phyloP scores from a whole-genome alignment of 306 rosid species.

The Leucaena leucocephala region DNA sequence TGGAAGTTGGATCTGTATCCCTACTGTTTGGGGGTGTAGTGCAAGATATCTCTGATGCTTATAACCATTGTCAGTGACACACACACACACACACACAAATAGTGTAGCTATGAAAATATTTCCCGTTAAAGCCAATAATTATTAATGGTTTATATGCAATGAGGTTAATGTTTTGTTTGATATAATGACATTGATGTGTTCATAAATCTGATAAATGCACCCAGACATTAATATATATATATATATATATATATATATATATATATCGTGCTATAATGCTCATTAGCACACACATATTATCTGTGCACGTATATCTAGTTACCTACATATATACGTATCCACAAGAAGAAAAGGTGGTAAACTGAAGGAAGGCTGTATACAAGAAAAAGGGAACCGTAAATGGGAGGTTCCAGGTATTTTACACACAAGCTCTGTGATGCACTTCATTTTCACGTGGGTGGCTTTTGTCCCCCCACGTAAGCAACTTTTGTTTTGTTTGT shows the following conservation, averaged over 20 bases:
- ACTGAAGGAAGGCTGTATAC: neutral
- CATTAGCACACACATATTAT: neutral
- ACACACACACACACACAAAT: neutral
- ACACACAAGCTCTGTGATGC: neutral
- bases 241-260: too few relatives aligned
- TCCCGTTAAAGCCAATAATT: neutral
- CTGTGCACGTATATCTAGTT: neutral
- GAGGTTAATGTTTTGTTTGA: neutral
- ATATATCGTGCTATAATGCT: too few relatives aligned
- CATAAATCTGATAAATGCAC: neutral
- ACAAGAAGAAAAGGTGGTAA: neutral
- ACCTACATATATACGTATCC: neutral
- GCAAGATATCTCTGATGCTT: neutral
- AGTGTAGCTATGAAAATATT: too few relatives aligned
- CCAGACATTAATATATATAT: neutral
- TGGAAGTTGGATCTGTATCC: neutral
- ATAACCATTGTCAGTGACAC: neutral
- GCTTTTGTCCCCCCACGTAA: neutral
- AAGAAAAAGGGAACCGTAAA: neutral
- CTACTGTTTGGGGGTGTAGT: neutral
- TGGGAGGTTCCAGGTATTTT: neutral
- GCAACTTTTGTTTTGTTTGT: neutral
- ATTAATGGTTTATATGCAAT: neutral
- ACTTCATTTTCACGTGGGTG: conserved; percentile 15
- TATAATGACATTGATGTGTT: neutral